Conservation (phyloP, 2,329 filamentous ascomycete species). For the Beauveria medogensis region DNA sequence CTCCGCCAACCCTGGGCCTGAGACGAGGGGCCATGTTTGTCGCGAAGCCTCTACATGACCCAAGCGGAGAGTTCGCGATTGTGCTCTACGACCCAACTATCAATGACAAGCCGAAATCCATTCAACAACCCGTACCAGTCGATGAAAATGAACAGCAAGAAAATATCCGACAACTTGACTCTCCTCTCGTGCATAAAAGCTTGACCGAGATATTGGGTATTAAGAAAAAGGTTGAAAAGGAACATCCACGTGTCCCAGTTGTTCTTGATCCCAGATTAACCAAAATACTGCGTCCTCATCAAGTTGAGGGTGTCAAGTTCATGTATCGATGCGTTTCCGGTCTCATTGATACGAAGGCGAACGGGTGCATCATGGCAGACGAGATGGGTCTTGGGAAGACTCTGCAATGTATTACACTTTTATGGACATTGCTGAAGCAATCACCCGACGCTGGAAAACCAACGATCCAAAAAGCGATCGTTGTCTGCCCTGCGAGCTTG, state of each 20-base stretch:
- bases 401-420: conserved; percentile 87
- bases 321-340: conserved; percentile 92
- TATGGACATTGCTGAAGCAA: conserved; percentile 96
- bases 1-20: conserved; percentile 81
- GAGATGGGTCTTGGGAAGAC: conserved; percentile 99
- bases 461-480: conserved; percentile 93
- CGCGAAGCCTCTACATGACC: conserved; percentile 85
- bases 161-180: conserved; percentile 50
- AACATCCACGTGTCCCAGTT: conserved; percentile 85
- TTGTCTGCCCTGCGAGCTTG: conserved; percentile 91
- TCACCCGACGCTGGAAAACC: conserved; percentile 89
- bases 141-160: conserved; percentile 31
- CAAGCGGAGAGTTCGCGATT: conserved; percentile 91
- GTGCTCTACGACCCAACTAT: conserved; percentile 93
- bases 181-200: conserved; percentile 85
- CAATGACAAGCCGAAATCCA: conserved; percentile 64
- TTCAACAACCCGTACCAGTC: conserved; percentile 37
- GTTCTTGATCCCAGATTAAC: conserved; percentile 87
- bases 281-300: conserved; percentile 90
- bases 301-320: conserved; percentile 96
- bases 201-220: conserved; percentile 90
- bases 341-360: conserved; percentile 86
- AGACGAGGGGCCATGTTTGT: conserved; percentile 77
- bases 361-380: conserved; percentile 98
- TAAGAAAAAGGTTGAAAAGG: conserved; percentile 76